Conservation (phyloP, 768 basidiomycete species). For the Amanita rubescens region DNA sequence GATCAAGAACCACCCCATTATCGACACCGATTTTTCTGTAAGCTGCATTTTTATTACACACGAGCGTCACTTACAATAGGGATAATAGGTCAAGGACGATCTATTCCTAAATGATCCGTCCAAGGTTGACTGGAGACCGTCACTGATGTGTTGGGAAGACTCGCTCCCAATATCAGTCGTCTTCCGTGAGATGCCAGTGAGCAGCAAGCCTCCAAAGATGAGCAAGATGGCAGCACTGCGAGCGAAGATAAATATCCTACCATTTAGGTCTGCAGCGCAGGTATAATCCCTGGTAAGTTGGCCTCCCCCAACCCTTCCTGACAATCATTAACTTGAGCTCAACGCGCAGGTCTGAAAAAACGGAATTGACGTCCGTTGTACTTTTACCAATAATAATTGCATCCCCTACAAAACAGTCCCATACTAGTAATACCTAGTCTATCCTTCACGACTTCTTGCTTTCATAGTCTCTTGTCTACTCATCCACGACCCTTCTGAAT, state of each 20-base stretch:
- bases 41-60: not conserved
- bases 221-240: not conserved
- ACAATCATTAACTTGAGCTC: too few relatives aligned
- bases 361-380: not conserved
- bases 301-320: not conserved
- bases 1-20: conserved; percentile 1
- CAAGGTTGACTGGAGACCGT: not conserved
- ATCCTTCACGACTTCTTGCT: not conserved
- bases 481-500: not conserved
- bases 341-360: too few relatives aligned
- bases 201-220: not conserved
- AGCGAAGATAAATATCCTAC: not conserved
- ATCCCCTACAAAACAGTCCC: not conserved
- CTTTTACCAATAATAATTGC: not conserved
- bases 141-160: conserved; percentile 3
- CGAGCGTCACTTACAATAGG: too few relatives aligned
- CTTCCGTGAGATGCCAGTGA: not conserved
- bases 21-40: conserved; percentile 2
- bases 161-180: conserved; percentile 2
- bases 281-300: not conserved
- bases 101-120: not conserved
- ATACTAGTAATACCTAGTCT: not conserved
- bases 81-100: not conserved
- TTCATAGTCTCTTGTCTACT: not conserved
- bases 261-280: not conserved